Evolutionary conservation across 2,329 filamentous ascomycete species (phyloP).

Genomic region (Aspergillus latus): DNA sequence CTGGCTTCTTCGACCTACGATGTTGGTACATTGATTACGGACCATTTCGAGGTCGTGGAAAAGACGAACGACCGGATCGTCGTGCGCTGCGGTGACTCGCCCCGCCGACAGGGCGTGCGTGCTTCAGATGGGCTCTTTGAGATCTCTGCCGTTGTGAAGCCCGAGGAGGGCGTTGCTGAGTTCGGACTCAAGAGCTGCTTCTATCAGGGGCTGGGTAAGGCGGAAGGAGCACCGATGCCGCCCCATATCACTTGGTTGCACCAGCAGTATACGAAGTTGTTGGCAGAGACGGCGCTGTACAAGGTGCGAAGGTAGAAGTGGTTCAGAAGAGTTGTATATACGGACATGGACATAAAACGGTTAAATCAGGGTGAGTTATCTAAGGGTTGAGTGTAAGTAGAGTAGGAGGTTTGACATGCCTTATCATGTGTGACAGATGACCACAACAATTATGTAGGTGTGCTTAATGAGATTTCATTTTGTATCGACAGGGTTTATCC

Average conservation of each 20-base stretch:
- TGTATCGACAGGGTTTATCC: too few species aligned
- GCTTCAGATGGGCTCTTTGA: conserved; percentile 66
- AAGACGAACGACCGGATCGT: conserved; percentile 62
- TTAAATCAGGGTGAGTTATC: background rate
- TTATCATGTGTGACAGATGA: too few species aligned
- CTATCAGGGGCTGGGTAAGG: conserved; percentile 55
- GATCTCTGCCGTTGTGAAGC: conserved; percentile 62
- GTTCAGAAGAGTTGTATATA: background rate
- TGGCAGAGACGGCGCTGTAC: conserved; percentile 54
- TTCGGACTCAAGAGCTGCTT: conserved; percentile 66
- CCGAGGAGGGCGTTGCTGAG: conserved; percentile 59
- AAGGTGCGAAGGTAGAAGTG: conserved; percentile 21
- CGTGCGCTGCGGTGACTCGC: conserved; percentile 66
- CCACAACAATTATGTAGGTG: too few species aligned
- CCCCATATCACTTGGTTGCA: conserved; percentile 52
- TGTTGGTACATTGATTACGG: conserved; percentile 63
- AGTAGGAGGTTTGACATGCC: background rate
- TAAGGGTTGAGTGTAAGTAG: background rate
- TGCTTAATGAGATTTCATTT: too few species aligned
- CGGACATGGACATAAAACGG: background rate
- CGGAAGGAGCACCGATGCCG: conserved; percentile 47
- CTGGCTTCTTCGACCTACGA: conserved; percentile 60
- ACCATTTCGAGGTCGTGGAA: conserved; percentile 71
- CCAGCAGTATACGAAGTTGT: conserved; percentile 57
- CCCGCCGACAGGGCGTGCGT: conserved; percentile 56